Conservation (phyloP, 1,284 basidiomycete species). For the Cerrena zonata region DNA sequence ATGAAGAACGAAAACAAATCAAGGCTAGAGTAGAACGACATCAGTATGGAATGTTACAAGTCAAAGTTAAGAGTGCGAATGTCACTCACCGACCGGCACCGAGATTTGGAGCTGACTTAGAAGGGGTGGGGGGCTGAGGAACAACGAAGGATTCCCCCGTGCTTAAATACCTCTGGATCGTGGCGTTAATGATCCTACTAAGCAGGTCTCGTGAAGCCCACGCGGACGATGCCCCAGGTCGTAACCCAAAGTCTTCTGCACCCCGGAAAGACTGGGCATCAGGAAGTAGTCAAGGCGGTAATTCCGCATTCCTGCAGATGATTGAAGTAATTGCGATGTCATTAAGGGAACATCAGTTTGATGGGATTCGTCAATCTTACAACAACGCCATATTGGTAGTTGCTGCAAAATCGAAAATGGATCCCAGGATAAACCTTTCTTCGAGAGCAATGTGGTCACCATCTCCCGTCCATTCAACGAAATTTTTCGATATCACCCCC, state of each 20-base stretch:
- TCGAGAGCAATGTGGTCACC: no score
- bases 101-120: neutral
- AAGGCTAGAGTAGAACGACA: neutral
- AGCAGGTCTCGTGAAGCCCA: neutral
- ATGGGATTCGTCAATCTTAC: neutral
- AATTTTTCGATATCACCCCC: no score
- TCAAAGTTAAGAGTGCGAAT: neutral
- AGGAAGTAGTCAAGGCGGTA: neutral
- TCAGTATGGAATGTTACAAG: neutral
- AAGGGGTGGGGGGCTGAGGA: slow-evolving; percentile 6
- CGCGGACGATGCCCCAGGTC: no score
- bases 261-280: neutral
- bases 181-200: neutral
- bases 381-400: no score
- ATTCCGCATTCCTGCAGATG: neutral
- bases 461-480: no score
- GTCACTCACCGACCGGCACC: slow-evolving; percentile 7
- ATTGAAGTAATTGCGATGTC: neutral
- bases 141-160: no score
- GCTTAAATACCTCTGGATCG: no score
- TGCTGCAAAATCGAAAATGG: no score
- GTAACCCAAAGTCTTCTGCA: no score
- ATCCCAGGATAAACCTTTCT: no score
- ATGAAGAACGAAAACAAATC: neutral
- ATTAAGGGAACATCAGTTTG: neutral